Base-by-base conservation (phyloP, 2,329 filamentous ascomycete genomes). In the Ceratocystis smalleyi region DNA sequence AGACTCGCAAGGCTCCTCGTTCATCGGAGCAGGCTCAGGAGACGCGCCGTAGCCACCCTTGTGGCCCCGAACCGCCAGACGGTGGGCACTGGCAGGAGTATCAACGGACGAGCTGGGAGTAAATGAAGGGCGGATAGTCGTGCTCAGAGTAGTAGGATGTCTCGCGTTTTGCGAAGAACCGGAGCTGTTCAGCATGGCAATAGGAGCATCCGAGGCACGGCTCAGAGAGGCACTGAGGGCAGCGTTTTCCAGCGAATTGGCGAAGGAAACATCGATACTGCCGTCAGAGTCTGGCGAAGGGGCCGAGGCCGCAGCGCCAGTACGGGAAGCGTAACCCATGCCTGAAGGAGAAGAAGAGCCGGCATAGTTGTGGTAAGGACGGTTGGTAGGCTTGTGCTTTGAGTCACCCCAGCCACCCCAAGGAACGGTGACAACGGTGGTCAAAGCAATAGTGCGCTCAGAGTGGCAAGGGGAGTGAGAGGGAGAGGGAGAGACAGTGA, bases 11-110 rank as follows among this genome's bases (percentile, higher is more conserved):
- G 65, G 61, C 61, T 64, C 64, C 54, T 66, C 65, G 60, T 62
- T 66, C 65, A 62, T 64, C 65, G 65, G 65, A 64, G 62, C 65
- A 64, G 65, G 65, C 65, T 66, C 59, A 60, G 65, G 65, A 66
- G 65, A 64, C 57, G 65, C 61, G 65, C 57, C 61, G 65, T 66
- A 66, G 65, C 65, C 65, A 66, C 65, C 57, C 65, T 66, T 66
- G 65, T 66, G 65, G 65, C 61, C 65, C 65, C 65, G 61, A 66
- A 45, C 65, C 61, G 61, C 65, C 62, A 66, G 65, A 66, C 61
- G 65, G 65, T 66, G 65, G 65, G 65, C 62, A 57, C 62, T 66
- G 61, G 65, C 47, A 64, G 65, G 57, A 64, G 65, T 64, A 61
- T 22, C 61, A 51, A 62, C 40, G 57, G 65, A 66, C 62, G 65